Evolutionary conservation across 192 early-diverging fungal genomes (phyloP).

Genomic region (Diversispora eburnea): DNA sequence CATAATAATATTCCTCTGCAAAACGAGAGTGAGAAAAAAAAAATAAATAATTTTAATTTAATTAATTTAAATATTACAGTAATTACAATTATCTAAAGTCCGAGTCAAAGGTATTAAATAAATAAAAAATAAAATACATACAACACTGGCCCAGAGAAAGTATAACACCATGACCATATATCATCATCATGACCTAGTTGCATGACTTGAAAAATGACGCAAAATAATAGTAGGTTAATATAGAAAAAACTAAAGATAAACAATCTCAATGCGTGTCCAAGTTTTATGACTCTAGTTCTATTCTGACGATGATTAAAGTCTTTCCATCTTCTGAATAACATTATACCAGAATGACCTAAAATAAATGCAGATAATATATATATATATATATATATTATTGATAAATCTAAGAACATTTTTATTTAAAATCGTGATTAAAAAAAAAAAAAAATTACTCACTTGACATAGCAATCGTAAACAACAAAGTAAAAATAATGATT

Average conservation of each 20-base stretch:
- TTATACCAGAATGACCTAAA: background rate
- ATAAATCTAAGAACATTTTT: background rate
- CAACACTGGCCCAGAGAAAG: background rate
- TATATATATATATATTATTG: too few relatives aligned
- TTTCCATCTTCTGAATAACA: background rate
- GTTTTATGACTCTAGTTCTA: slow-evolving; percentile 10
- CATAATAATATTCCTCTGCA: slow-evolving; percentile 5
- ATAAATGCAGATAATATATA: background rate
- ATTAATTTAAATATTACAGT: too few relatives aligned
- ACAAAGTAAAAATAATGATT: background rate
- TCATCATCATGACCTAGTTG: background rate
- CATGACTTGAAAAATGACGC: background rate
- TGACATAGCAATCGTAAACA: background rate
- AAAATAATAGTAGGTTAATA: background rate
- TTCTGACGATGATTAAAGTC: background rate
- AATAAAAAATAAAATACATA: background rate
- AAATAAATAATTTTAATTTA: too few relatives aligned
- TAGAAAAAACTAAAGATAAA: background rate
- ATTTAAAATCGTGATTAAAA: background rate
- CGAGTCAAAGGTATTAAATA: background rate
- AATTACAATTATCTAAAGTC: too few relatives aligned
- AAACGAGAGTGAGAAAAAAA: too few relatives aligned
- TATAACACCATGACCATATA: too few relatives aligned
- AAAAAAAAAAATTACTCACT: background rate
- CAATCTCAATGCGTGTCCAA: background rate